Conservation (phyloP, 805 yeast genomes). For the Kodamaea lidongshanica region DNA sequence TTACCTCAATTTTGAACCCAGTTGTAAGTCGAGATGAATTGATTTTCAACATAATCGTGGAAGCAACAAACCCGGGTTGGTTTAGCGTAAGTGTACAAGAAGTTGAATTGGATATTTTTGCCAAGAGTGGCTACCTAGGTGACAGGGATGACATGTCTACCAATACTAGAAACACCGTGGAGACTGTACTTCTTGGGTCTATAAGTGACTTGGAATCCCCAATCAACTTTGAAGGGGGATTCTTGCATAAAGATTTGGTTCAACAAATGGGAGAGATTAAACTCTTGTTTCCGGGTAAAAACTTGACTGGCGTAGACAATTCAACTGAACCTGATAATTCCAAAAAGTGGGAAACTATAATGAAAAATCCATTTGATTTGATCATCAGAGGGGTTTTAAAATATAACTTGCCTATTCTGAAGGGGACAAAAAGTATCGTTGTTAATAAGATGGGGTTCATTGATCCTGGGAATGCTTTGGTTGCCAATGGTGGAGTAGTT, state of each 20-base stretch:
- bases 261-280: constrained; percentile 65
- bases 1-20: constrained; percentile 60
- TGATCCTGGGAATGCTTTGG: too few species aligned
- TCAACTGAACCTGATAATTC: constrained; percentile 32
- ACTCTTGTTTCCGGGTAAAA: constrained; percentile 63
- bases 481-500: too few species aligned
- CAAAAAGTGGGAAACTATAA: constrained; percentile 67
- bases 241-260: constrained; percentile 56
- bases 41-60: constrained; percentile 68
- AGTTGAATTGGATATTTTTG: constrained; percentile 80
- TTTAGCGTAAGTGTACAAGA: constrained; percentile 56
- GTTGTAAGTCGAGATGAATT: constrained; percentile 80
- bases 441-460: constrained; percentile 54
- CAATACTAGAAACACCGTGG: constrained; percentile 24
- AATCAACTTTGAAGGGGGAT: constrained; percentile 67
- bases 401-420: constrained; percentile 63
- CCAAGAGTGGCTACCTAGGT: constrained; percentile 50
- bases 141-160: constrained; percentile 11
- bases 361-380: constrained; percentile 77
- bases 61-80: constrained; percentile 85
- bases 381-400: constrained; percentile 76
- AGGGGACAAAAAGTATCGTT: constrained; percentile 48
- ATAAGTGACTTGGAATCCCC: constrained; percentile 64
- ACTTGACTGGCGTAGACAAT: constrained; percentile 25
- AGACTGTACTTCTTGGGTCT: constrained; percentile 74